Evolutionary conservation across 208 protist genomes (phyloP), one percentile per base, ranked within the genome.

Genomic region (Crithidia mellificae): DNA sequence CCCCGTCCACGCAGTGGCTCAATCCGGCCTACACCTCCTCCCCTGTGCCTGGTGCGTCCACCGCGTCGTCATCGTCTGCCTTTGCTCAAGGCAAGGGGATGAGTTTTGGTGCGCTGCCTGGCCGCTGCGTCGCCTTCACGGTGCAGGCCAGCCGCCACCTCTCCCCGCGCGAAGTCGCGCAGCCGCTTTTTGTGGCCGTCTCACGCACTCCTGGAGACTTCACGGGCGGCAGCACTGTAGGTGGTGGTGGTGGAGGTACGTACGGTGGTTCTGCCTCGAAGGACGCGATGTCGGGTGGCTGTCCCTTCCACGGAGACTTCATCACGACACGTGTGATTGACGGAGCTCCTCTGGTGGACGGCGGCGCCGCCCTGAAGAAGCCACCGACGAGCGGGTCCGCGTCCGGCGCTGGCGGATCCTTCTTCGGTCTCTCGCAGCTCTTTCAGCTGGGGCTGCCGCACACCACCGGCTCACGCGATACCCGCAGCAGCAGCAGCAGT

Each of bases 111-210:
- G 8, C 68, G 58, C 65, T 78, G 15, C 47, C 55, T 3, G 68
- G 73, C 2, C 80, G 81, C n/a, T 95, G 90, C 58, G 49, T 93
- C 12, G 57, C 72, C 34, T 90, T 93, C 54, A 65, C 64, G 0
- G 87, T 85, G 12, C 59, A 52, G 15, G 76, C 90, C 3, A 64
- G 65, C 6, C 77, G 72, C 12, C 87, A 95, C 56, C 57, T 95
- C 11, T 80, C 81, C 6, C 77, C 87, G 7, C 63, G 74, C 12
- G 78, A 92, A 59, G 78, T 84, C 11, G 47, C 70, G 1, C 85
- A 90, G 51, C 79, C 81, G 12, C 80, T 95, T 19, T 92, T 95
- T 47, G 17, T 71, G 7, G 63, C 89, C 1, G 74, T 77, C 46
- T 68, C 70, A 25, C 62, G 50, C 55, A 0, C 55, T 4, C 30